Conservation (phyloP, 768 basidiomycete genomes). For the Boletus pseudopeckii region DNA sequence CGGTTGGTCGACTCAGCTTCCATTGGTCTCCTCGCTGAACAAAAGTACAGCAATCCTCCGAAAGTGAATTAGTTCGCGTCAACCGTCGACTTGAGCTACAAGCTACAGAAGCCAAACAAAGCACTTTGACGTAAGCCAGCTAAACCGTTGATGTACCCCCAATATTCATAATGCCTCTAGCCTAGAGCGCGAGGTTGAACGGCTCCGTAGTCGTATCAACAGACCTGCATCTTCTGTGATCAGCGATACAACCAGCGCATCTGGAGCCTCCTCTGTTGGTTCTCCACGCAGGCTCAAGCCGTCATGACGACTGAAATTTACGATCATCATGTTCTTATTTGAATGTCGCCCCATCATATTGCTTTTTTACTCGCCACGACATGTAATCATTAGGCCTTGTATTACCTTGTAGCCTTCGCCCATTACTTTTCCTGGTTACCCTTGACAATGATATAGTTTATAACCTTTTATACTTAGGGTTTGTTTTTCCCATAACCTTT, state of each 20-base stretch:
- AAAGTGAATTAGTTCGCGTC: constrained; percentile 61
- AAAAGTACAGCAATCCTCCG: constrained; percentile 59
- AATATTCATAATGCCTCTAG: constrained; percentile 30
- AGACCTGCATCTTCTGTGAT: constrained; percentile 46
- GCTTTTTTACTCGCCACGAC: neutral
- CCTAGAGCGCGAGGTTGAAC: constrained; percentile 65
- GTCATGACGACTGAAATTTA: constrained; percentile 10
- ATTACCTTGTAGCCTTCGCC: constrained; percentile 17
- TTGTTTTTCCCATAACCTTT: neutral
- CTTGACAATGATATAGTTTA: neutral
- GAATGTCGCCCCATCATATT: neutral
- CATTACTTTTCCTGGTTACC: neutral
- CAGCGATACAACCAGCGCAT: constrained; percentile 19
- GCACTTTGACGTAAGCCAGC: constrained; percentile 55
- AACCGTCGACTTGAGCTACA: constrained; percentile 79
- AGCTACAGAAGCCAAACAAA: constrained; percentile 69
- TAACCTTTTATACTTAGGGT: neutral
- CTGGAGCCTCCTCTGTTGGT: constrained; percentile 25
- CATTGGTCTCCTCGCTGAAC: neutral
- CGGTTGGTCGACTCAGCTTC: constrained; percentile 43
- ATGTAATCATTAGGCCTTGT: constrained; percentile 21
- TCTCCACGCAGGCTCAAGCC: constrained; percentile 29
- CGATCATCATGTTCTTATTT: neutral
- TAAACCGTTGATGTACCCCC: neutral
- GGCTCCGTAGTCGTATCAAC: constrained; percentile 61